Percentiles rank a stretch among this genome's conserved stretches.
These are phyloP conservation scores for Cercospora sesami DNA, from an alignment of 2,329 filamentous ascomycete species.

Conservation along the genomic window DNA sequence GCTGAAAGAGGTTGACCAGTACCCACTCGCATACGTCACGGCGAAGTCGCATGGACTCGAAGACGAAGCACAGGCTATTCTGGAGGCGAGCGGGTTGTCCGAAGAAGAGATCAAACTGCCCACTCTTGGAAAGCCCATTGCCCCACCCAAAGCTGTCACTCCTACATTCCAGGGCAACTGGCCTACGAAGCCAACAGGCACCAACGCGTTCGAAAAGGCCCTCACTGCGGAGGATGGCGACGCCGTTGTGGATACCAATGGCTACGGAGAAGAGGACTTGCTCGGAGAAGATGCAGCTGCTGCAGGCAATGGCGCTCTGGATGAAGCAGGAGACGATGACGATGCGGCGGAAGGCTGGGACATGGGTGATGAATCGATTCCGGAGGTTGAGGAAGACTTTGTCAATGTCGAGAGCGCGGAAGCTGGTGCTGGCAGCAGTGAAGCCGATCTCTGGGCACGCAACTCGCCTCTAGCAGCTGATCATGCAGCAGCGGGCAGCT, in stretches of 20 bases:
- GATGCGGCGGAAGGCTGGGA: constrained; percentile 90
- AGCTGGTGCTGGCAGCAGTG: constrained; percentile 81
- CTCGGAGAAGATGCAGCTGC: constrained; percentile 60
- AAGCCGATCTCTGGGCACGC: constrained; percentile 92
- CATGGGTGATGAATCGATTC: constrained; percentile 88
- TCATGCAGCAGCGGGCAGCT: constrained; percentile 90
- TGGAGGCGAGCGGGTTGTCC: constrained; percentile 84
- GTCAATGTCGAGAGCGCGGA: constrained; percentile 87
- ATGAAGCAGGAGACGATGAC: constrained; percentile 73
- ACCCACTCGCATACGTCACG: constrained; percentile 93
- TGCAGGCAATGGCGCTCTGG: constrained; percentile 59
- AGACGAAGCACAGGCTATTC: constrained; percentile 86
- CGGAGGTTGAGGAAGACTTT: constrained; percentile 87
- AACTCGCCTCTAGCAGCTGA: constrained; percentile 95
- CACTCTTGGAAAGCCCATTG: constrained; percentile 66
- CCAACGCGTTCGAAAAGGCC: constrained; percentile 95
- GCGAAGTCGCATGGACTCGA: constrained; percentile 88
- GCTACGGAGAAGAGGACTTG: constrained; percentile 64
- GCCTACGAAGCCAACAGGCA: constrained; percentile 89
- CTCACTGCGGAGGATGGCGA: constrained; percentile 79
- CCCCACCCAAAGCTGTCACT: constrained; percentile 73
- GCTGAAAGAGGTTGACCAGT: constrained; percentile 98
- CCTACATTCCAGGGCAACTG: constrained; percentile 88
- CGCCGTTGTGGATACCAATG: constrained; percentile 59
- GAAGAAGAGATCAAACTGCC: constrained; percentile 88